phyloP scores from a whole-genome alignment of 2,329 filamentous ascomycete genomes.

The Erysiphe pulchra region DNA sequence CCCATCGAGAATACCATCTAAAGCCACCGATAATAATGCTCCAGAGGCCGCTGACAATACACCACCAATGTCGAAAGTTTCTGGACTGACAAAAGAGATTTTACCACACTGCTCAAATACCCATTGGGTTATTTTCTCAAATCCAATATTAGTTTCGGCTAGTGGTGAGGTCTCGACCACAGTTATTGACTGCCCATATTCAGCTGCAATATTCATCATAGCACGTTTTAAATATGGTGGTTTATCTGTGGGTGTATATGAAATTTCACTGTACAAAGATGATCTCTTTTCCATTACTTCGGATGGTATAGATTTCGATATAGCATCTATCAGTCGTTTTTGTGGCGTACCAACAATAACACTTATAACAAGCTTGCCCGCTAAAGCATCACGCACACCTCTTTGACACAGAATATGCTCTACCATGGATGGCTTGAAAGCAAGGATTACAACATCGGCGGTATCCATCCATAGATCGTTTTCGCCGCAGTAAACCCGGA shows the following conservation, averaged over 20 bases:
- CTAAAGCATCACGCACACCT: conserved; percentile 46
- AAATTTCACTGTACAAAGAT: not conserved
- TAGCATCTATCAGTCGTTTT: conserved; percentile 39
- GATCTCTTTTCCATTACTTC: not conserved
- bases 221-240: conserved; percentile 37
- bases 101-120: conserved; percentile 54
- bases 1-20: conserved; percentile 54
- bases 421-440: conserved; percentile 60
- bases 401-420: conserved; percentile 36
- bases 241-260: not conserved
- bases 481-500: conserved; percentile 18
- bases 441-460: conserved; percentile 51
- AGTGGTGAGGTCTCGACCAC: conserved; percentile 25
- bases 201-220: conserved; percentile 64
- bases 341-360: conserved; percentile 57
- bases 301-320: conserved; percentile 18
- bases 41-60: conserved; percentile 51
- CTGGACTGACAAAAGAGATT: conserved; percentile 37
- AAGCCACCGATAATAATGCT: conserved; percentile 48
- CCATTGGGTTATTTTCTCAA: conserved; percentile 40
- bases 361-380: conserved; percentile 59
- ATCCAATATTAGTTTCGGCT: conserved; percentile 7
- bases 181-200: conserved; percentile 60
- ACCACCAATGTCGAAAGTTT: conserved; percentile 46
- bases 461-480: conserved; percentile 42